These are phyloP conservation scores for Melastoma candidum DNA, from an alignment of 441 rosid species.

Conservation along the genomic window DNA sequence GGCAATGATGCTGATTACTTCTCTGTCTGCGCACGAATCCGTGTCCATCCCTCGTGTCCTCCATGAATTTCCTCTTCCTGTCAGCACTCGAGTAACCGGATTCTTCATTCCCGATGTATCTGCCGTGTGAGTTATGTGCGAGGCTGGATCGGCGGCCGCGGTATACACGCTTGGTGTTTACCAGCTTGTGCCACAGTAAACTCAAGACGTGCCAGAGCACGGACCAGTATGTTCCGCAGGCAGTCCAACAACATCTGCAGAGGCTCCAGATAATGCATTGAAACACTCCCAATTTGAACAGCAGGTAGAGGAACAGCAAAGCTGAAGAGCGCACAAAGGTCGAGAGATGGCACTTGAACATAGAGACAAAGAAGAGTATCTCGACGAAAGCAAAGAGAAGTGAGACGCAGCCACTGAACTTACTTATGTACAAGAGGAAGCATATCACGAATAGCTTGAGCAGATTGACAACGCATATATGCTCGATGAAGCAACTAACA, in stretches of 20 bases:
- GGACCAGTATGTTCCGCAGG: slow-evolving; percentile 47
- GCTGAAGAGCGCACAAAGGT: slow-evolving; percentile 23
- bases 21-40: slow-evolving; percentile 5
- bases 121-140: slow-evolving; percentile 33
- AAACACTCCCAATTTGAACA: slow-evolving; percentile 68
- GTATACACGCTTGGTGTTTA: slow-evolving; percentile 36
- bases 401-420: neutral
- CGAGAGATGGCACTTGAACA: neutral
- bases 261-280: slow-evolving; percentile 62
- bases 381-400: neutral
- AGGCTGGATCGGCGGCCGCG: slow-evolving; percentile 11
- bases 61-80: slow-evolving; percentile 26
- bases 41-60: slow-evolving; percentile 14
- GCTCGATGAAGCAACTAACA: slow-evolving; percentile 58
- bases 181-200: slow-evolving; percentile 50
- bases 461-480: slow-evolving; percentile 54
- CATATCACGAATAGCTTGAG: slow-evolving; percentile 48
- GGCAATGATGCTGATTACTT: neutral
- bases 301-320: slow-evolving; percentile 51
- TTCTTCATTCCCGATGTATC: slow-evolving; percentile 17
- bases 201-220: slow-evolving; percentile 33
- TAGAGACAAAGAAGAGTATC: neutral
- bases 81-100: slow-evolving; percentile 12
- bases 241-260: slow-evolving; percentile 61
- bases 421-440: slow-evolving; percentile 57